Conservation (phyloP, 2,329 filamentous ascomycete species). For the Penicillium fuscoglaucum region DNA sequence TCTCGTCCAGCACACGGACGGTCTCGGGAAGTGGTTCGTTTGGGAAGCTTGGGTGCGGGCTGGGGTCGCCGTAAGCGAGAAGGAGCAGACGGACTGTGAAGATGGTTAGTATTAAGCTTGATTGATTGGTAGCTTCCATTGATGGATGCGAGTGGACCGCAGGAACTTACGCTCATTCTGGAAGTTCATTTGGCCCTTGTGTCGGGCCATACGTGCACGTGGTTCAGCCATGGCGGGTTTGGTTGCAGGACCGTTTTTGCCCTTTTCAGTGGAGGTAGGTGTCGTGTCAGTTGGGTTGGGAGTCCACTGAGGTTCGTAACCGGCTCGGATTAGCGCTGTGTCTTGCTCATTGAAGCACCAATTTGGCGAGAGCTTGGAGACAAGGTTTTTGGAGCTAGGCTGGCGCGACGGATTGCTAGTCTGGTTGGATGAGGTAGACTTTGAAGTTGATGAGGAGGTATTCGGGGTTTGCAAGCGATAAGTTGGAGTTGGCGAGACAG, state of each 20-base stretch:
- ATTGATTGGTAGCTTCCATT: neutral
- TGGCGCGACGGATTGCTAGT: constrained; percentile 3
- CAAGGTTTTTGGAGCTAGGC: constrained; percentile 21
- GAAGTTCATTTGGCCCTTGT: constrained; percentile 82
- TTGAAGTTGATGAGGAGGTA: neutral
- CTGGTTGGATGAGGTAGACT: neutral
- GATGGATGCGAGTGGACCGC: constrained; percentile 62
- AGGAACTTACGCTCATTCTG: constrained; percentile 25
- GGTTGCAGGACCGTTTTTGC: neutral
- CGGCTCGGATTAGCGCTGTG: constrained; percentile 24
- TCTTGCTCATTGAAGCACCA: constrained; percentile 27
- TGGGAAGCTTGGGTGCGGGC: constrained; percentile 63
- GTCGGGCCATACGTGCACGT: constrained; percentile 72
- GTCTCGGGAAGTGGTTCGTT: constrained; percentile 77
- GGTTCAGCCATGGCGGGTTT: constrained; percentile 66
- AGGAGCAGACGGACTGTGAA: constrained; percentile 45
- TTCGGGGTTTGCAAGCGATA: neutral
- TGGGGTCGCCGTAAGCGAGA: constrained; percentile 48
- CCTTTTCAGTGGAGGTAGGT: constrained; percentile 10
- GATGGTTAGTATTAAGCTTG: neutral
- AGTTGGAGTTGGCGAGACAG: neutral
- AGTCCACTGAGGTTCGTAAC: constrained; percentile 26
- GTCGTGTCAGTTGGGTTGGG: constrained; percentile 6
- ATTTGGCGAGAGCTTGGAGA: constrained; percentile 18
- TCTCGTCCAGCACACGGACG: constrained; percentile 85